Conservation (phyloP, 73 alveolate genomes). For the Paramecium caudatum region DNA sequence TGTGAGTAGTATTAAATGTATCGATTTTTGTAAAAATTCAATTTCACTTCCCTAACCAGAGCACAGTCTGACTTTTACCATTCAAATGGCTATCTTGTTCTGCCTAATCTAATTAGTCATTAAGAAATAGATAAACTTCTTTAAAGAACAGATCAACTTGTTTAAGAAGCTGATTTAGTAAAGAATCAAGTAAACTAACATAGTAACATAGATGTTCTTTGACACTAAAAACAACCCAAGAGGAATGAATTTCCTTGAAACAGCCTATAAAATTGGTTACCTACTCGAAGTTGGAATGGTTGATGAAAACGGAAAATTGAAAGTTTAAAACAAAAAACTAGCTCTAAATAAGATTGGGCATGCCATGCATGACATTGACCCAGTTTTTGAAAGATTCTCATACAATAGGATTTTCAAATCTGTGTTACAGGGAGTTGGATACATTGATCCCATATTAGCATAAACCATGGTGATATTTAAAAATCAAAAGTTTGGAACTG, state of each 20-base stretch:
- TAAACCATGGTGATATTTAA: conserved; percentile 86
- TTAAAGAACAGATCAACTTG: conserved; percentile 74
- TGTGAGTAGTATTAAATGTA: too few species aligned
- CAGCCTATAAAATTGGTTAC: conserved; percentile 75
- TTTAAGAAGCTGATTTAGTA: conserved; percentile 61
- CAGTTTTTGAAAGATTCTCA: conserved; percentile 77
- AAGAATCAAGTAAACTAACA: conserved; percentile 52
- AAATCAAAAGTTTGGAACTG: conserved; percentile 83
- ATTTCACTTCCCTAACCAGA: background rate
- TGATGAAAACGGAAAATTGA: conserved; percentile 75
- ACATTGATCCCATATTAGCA: conserved; percentile 74
- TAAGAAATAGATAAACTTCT: conserved; percentile 66
- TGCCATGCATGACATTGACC: conserved; percentile 86
- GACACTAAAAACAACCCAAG: conserved; percentile 66
- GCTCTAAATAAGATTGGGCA: conserved; percentile 86
- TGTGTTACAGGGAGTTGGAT: conserved; percentile 75
- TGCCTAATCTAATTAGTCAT: background rate
- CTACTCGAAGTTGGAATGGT: conserved; percentile 75
- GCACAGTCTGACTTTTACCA: background rate
- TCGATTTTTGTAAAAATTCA: background rate
- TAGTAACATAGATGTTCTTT: conserved; percentile 48
- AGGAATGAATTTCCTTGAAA: conserved; percentile 70
- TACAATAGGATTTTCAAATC: conserved; percentile 70
- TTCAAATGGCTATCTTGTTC: conserved; percentile 2
- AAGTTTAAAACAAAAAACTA: conserved; percentile 42